A percentile compares a stretch with the other conserved stretches of the same genome.
These are phyloP conservation scores for Amphicarpaea edgeworthii DNA, from an alignment of 306 rosid species.

Conservation along the genomic window DNA sequence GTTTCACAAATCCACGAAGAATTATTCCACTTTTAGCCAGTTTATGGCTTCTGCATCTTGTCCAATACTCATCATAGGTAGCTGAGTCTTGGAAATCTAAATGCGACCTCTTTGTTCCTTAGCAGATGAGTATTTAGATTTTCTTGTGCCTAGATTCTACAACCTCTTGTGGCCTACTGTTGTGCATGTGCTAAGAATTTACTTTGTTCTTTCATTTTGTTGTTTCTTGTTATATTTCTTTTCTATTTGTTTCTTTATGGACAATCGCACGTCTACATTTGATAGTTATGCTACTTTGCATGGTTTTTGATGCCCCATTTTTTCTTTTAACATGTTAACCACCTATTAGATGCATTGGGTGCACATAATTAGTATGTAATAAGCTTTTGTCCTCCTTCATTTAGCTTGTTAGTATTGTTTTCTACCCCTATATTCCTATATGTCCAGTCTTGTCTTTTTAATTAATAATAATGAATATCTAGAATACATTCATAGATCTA, in stretches of 20 bases:
- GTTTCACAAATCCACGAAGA: background rate
- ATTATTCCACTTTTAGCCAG: conserved; percentile 1
- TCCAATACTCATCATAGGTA: background rate
- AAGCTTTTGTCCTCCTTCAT: conserved; percentile 17
- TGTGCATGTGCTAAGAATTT: conserved; percentile 20
- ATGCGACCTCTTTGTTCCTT: background rate
- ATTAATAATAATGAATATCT: conserved; percentile 2
- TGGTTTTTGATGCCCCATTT: conserved; percentile 15
- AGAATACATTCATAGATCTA: conserved; percentile 25
- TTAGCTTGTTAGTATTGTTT: background rate
- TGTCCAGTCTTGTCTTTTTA: background rate
- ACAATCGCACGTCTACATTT: background rate
- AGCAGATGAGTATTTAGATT: conserved; percentile 3
- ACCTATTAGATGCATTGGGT: background rate
- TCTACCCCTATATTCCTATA: background rate
- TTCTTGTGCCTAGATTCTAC: conserved; percentile 8
- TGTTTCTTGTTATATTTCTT: background rate
- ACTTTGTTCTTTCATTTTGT: conserved; percentile 7
- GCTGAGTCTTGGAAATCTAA: background rate
- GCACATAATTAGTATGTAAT: background rate
- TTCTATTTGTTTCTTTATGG: background rate
- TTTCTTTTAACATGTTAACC: too few relatives aligned
- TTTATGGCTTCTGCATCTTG: conserved; percentile 12
- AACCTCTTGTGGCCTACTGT: background rate
- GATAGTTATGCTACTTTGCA: background rate